Percentiles rank a stretch among this genome's conserved stretches.
phyloP scores from a whole-genome alignment of 768 basidiomycete species.

The Tephrocybe rancida region DNA sequence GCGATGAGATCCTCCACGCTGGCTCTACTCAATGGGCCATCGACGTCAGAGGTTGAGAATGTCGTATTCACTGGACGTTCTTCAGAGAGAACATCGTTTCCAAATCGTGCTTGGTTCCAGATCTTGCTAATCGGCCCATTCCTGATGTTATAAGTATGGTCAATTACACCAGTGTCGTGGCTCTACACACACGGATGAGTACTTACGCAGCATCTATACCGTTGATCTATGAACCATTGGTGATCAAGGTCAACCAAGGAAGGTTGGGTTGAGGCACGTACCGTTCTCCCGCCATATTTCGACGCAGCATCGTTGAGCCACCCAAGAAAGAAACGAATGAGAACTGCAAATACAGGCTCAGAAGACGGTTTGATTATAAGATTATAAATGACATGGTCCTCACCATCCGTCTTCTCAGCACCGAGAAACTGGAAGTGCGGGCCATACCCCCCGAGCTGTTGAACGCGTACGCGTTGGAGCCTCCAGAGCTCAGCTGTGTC shows the following conservation, averaged over 20 bases:
- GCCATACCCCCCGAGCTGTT: constrained; percentile 36
- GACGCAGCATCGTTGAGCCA: constrained; percentile 43
- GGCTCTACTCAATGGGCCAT: neutral
- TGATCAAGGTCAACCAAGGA: neutral
- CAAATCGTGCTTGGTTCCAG: constrained; percentile 5
- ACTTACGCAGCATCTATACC: constrained; percentile 2
- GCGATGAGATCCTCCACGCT: neutral
- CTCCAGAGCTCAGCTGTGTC: constrained; percentile 32
- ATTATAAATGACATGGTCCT: no score
- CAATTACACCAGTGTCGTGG: neutral
- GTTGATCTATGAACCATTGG: neutral
- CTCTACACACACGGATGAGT: neutral
- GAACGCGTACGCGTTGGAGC: constrained; percentile 29
- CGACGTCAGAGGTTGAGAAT: neutral
- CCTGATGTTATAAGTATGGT: neutral
- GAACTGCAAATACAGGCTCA: no score
- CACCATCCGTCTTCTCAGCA: constrained; percentile 28
- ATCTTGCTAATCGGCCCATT: neutral
- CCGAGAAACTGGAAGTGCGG: constrained; percentile 38
- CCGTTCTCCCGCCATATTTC: constrained; percentile 39
- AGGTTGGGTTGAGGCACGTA: constrained; percentile 7
- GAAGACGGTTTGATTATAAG: no score
- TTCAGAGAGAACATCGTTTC: constrained; percentile 1
- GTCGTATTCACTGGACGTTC: neutral
- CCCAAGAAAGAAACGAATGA: constrained; percentile 34